Evolutionary conservation across 129 eudicot genomes (phyloP).

Genomic region (Flaveria trinervia): DNA sequence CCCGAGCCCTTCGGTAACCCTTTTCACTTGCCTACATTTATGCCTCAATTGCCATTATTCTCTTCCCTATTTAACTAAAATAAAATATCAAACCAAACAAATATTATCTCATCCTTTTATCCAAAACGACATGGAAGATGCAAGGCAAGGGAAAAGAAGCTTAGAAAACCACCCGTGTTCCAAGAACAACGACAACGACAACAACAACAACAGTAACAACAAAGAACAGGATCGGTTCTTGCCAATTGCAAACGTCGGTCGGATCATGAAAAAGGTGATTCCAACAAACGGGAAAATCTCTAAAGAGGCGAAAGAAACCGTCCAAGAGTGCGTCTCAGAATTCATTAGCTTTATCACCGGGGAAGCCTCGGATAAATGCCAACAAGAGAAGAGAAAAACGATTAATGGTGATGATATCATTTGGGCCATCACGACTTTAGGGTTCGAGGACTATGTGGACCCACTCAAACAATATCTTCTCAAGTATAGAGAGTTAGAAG

Average conservation of each 20-base stretch:
- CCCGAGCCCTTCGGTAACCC: slow-evolving; percentile 45
- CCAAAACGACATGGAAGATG: slow-evolving; percentile 56
- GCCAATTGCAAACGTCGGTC: background rate
- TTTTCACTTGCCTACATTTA: slow-evolving; percentile 52
- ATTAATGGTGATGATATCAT: background rate
- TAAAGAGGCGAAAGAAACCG: slow-evolving; percentile 1
- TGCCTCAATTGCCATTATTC: slow-evolving; percentile 43
- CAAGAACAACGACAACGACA: slow-evolving; percentile 45
- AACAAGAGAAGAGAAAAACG: slow-evolving; percentile 5
- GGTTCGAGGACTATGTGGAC: slow-evolving; percentile 11
- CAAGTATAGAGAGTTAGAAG: slow-evolving; percentile 71
- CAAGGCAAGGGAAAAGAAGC: slow-evolving; percentile 47
- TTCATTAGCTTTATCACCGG: slow-evolving; percentile 2
- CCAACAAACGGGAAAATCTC: slow-evolving; percentile 1
- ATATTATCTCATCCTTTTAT: slow-evolving; percentile 29
- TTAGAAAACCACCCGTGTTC: slow-evolving; percentile 46
- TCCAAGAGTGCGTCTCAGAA: slow-evolving; percentile 3
- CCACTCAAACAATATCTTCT: slow-evolving; percentile 38
- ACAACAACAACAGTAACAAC: slow-evolving; percentile 27
- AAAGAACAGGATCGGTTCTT: background rate
- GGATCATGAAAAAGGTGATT: background rate
- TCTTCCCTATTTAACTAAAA: slow-evolving; percentile 29
- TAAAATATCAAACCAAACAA: slow-evolving; percentile 38
- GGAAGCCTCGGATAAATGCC: slow-evolving; percentile 3
- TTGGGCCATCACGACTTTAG: slow-evolving; percentile 8